These are phyloP conservation scores for Podospora appendiculata DNA, from an alignment of 495 filamentous ascomycete genomes.

Conservation along the genomic window DNA sequence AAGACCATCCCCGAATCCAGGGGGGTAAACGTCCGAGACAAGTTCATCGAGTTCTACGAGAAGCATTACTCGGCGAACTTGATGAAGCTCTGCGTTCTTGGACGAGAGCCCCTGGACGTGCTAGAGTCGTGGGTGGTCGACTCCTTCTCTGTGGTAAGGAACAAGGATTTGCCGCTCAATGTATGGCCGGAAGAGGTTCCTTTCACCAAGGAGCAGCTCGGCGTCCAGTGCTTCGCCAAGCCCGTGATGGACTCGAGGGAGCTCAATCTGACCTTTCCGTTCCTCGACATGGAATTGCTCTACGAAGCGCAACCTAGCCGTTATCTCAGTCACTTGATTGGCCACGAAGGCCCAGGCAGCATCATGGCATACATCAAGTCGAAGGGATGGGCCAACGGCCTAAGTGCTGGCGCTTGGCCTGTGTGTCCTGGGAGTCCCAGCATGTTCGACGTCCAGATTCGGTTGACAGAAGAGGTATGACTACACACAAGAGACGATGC, in stretches of 20 bases:
- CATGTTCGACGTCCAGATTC: slow-evolving; percentile 72
- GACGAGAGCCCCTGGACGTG: slow-evolving; percentile 79
- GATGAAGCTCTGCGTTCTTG: slow-evolving; percentile 92
- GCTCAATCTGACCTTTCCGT: slow-evolving; percentile 82
- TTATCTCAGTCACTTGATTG: slow-evolving; percentile 89
- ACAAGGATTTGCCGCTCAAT: slow-evolving; percentile 77
- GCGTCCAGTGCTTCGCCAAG: slow-evolving; percentile 84
- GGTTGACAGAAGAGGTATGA: slow-evolving; percentile 72
- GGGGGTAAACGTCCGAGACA: slow-evolving; percentile 81
- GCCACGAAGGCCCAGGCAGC: slow-evolving; percentile 94
- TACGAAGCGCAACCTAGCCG: slow-evolving; percentile 80
- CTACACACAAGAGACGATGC: not conserved
- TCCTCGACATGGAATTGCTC: slow-evolving; percentile 76
- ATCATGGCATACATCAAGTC: slow-evolving; percentile 92
- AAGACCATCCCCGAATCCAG: slow-evolving; percentile 74
- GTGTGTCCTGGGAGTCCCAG: slow-evolving; percentile 74
- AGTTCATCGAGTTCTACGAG: slow-evolving; percentile 90
- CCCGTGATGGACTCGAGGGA: slow-evolving; percentile 90
- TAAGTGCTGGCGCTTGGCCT: slow-evolving; percentile 69
- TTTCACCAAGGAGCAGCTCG: slow-evolving; percentile 57
- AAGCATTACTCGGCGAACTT: slow-evolving; percentile 90
- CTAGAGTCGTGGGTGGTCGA: slow-evolving; percentile 84
- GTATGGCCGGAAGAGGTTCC: slow-evolving; percentile 72
- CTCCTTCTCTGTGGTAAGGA: slow-evolving; percentile 72
- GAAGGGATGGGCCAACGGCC: slow-evolving; percentile 88